A percentile compares a stretch with the other conserved stretches of the same genome.
Evolutionary conservation across 2,329 filamentous ascomycete species (phyloP).

Genomic region (Neofusicoccum parvum): DNA sequence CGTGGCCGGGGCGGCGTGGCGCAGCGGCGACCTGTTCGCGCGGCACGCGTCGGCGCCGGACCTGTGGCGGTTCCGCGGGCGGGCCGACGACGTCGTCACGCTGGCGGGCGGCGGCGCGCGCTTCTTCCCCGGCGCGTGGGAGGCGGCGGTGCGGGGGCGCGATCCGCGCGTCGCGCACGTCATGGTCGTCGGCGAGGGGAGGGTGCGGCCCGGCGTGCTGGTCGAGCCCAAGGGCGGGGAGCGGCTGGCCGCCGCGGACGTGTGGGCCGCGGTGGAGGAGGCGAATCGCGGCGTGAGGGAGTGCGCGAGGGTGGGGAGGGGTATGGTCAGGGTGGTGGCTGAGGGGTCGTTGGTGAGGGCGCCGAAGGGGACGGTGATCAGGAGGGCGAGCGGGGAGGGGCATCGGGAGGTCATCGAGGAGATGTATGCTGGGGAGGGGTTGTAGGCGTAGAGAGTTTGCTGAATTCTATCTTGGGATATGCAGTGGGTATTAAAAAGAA

Average conservation of each 20-base stretch:
- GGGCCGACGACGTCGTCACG: not conserved
- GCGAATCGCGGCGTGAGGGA: not conserved
- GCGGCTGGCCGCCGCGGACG: not conserved
- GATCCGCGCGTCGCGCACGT: not conserved
- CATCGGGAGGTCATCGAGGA: not conserved
- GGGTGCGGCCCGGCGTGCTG: not conserved
- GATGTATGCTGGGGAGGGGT: not conserved
- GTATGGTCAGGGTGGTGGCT: not conserved
- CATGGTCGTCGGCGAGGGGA: not conserved
- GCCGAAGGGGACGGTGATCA: not conserved
- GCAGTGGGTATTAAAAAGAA: no score
- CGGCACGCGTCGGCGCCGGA: not conserved
- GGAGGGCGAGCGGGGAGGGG: not conserved
- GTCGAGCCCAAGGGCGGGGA: not conserved
- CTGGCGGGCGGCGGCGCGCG: not conserved
- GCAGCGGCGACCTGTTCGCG: not conserved
- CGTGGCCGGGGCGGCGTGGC: not conserved
- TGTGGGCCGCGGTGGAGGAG: not conserved
- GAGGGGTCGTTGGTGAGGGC: not conserved
- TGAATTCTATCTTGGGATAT: no score
- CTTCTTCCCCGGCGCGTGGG: not conserved
- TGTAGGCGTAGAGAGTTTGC: no score
- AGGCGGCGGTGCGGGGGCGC: not conserved
- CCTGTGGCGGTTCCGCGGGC: not conserved
- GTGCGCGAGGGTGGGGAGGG: not conserved